Base-by-base conservation (phyloP, 1,284 basidiomycete genomes). In the Spongiforma sp. region DNA sequence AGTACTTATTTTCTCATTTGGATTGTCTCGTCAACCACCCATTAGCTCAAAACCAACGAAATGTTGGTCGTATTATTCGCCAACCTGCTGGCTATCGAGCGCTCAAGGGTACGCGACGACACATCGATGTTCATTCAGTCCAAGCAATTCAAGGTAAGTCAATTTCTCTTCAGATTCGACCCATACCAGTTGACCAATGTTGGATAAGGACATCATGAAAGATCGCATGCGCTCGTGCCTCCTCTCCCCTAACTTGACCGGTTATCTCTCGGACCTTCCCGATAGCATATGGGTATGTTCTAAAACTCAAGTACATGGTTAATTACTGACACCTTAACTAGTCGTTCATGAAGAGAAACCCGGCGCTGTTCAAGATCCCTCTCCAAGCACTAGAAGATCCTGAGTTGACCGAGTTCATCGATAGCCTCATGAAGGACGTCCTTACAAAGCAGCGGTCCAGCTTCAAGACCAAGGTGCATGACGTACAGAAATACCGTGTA, bases 381-480 rank as follows among this genome's bases (percentile, higher is more conserved):
- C 2, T n/a, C 5, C 26, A 6, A 7, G 43, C 34, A 1, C 32
- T 67, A 5, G 48, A 67, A 50, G 56, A 67, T 28, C 57, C 50
- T 4, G 59, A 66, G 21, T 37, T 63, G 2, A 26, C 39, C 14
- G 58, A 58, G 2, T 24, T 39, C 24, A 53, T 67, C 19, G 32
- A 54, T n/a, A 57, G 39, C 9, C 37, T 66, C 5, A 62, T 67
- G 12, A 67, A 52, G 12, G 54, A 67, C 5, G 14, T 63, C 7
- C 37, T 67, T 4, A 61, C 4, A 1, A 60, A 50, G 34, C 53
- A 56, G 4, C 15, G 21, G 8, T 41, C 52, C 3, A 34, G 15
- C 3, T 62, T 66, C 11, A 67, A 67, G 24, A 41, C 30, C 4
- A 65, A 66, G 59, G 64, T 66, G 30, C 8, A 11, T 50, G 26